Evolutionary conservation across 352 stramenopile species (phyloP), one percentile per base, ranked within the genome.

Genomic region (Globisporangium solare): DNA sequence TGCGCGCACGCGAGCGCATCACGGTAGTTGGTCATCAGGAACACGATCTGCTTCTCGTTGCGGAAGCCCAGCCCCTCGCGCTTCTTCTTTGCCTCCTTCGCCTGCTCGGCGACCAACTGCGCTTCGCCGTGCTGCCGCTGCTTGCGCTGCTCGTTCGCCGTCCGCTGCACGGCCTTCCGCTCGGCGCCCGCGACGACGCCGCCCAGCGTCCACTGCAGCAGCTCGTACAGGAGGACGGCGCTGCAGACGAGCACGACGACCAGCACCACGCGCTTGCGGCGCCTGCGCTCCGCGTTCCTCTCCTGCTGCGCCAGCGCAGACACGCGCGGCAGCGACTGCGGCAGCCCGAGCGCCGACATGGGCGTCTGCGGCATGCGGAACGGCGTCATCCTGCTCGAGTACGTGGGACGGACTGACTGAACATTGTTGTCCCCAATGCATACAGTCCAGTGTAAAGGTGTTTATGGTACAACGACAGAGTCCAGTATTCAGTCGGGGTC

Each of bases 11-110:
- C 58, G 6, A 76, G 63, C 6, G 71, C 66, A 56, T 95, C 74
- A 61, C 77, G 70, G 40, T 70, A 77, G 60, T 87, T 86, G 4
- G 77, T 83, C 21, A 95, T 64, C 47, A 95, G 61, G 54, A 95
- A 46, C 54, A 88, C 80, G 51, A 90, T 83, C 63, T 84, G 54
- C 54, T 89, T 89, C 20, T 89, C 71, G 53, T 91, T 53, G 21
- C 64, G 78, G 55, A 89, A 88, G n/a, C 76, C 74, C 18, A 67
- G 66, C 37, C 40, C 27, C 37, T 47, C 31, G 22, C 35, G 37
- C 11, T 59, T 54, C 3, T 55, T 27, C 20, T 69, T 54, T 3
- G 42, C 40, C 1, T 56, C 41, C 7, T 41, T 51, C 22, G 49
- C 58, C 1, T 41, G 60, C 42, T 81, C 66, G 3, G 60, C 54